These are phyloP conservation scores for Polyporus tsugae DNA, from an alignment of 1,284 basidiomycete species.

Conservation along the genomic window DNA sequence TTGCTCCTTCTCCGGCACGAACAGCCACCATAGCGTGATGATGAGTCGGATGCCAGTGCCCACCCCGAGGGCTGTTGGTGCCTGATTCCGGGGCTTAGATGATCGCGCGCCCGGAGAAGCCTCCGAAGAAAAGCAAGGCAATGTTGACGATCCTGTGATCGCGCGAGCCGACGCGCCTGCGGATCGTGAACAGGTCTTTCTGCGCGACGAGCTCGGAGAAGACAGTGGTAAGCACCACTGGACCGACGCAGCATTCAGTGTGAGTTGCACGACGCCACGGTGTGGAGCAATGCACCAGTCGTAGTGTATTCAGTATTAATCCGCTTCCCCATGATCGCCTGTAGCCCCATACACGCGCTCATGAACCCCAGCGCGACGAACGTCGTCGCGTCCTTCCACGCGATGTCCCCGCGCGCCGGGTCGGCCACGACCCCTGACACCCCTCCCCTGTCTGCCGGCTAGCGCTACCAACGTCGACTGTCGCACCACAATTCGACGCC, in stretches of 20 bases:
- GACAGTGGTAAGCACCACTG: slow-evolving; percentile 78
- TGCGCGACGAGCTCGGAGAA: slow-evolving; percentile 89
- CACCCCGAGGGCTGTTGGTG: slow-evolving; percentile 76
- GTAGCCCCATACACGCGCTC: slow-evolving; percentile 79
- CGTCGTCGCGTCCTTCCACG: slow-evolving; percentile 72
- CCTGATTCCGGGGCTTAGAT: slow-evolving; percentile 67
- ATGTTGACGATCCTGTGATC: slow-evolving; percentile 81
- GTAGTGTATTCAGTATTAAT: slow-evolving; percentile 83
- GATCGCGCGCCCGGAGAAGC: slow-evolving; percentile 74
- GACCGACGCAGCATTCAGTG: neutral
- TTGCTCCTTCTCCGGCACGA: slow-evolving; percentile 57
- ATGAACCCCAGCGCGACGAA: slow-evolving; percentile 80
- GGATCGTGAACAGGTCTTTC: slow-evolving; percentile 69
- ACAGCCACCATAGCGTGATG: slow-evolving; percentile 73
- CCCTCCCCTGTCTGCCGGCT: too few relatives aligned
- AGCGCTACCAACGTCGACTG: too few relatives aligned
- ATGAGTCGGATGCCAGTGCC: slow-evolving; percentile 71
- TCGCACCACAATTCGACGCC: too few relatives aligned
- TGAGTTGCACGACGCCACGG: too few relatives aligned
- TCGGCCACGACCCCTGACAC: too few relatives aligned
- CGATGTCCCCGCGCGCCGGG: slow-evolving; percentile 60
- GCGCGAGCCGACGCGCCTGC: slow-evolving; percentile 62
- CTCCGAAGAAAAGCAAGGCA: slow-evolving; percentile 73
- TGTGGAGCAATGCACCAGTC: slow-evolving; percentile 73
- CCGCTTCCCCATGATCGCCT: slow-evolving; percentile 85